Evolutionary conservation across 2,329 filamentous ascomycete genomes (phyloP), one percentile per base, ranked within the genome.

Genomic region (Penicillium sp.): DNA sequence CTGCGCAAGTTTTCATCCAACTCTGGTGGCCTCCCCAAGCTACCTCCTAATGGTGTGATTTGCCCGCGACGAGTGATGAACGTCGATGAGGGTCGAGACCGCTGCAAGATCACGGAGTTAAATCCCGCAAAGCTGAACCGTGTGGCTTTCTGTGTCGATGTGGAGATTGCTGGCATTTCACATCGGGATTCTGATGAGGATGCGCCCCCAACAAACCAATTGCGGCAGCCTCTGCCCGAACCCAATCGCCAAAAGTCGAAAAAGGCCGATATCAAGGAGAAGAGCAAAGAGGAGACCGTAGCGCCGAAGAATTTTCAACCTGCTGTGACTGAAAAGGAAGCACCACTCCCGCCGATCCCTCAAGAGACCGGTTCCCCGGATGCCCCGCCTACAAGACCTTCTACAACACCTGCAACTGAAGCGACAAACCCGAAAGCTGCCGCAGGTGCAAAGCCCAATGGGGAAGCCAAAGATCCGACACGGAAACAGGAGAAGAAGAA

Each of bases 401-500:
- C 60, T 40, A 35, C 58, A 17, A 51, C 58, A 9, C 47, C 69
- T 15, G 51, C 58, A 56, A 28, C 57, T 22, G 40, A 35, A 42
- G 30, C 26, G 55, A 62, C 54, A 30, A 55, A 65, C 12, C 28
- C 53, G 7, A 60, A 62, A 9, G 33, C 62, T 42, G 26, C 57
- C 12, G 33, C 55, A 6, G 73, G 76, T 37, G 58, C 59, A 15
- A 72, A 73, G 53, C 62, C 68, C 4, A 74, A 74, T 10, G 60
- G 62, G 13, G 72, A 76, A 55, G 61, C 33, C 17, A 78, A 78
- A 50, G 73, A 85, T 78, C 80, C 79, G 35, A 88, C 83, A 8
- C 89, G 89, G 70, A 97, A 96, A 79, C 95, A 92, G 77, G 93
- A 97, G 73, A 97, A 97, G 83, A 97, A 97, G 80, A 97, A 96